A percentile compares a stretch with the other conserved stretches of the same genome.
These are phyloP conservation scores for Fusarium transvaalense DNA, from an alignment of 2,329 filamentous ascomycete genomes.

Conservation along the genomic window DNA sequence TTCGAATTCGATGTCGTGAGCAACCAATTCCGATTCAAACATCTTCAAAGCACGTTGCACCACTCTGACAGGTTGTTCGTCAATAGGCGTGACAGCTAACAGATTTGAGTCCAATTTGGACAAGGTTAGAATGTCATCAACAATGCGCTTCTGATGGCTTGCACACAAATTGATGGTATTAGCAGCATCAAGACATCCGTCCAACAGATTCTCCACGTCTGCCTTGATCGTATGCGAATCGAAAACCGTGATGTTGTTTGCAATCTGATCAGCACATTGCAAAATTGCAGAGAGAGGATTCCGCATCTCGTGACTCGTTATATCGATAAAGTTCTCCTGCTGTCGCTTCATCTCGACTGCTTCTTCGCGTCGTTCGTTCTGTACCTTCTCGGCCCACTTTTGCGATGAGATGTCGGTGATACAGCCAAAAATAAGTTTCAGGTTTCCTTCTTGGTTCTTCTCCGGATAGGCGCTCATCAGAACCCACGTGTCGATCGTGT, in stretches of 20 bases:
- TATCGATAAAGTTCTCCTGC: conserved; percentile 79
- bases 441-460: conserved; percentile 69
- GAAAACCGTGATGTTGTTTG: conserved; percentile 61
- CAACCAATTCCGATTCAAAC: conserved; percentile 81
- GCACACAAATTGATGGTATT: conserved; percentile 85
- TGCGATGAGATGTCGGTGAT: conserved; percentile 89
- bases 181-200: conserved; percentile 77
- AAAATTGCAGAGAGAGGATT: conserved; percentile 81
- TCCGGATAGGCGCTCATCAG: conserved; percentile 83
- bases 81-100: conserved; percentile 76
- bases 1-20: conserved; percentile 77
- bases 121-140: conserved; percentile 75
- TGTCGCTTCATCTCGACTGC: conserved; percentile 83
- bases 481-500: conserved; percentile 78
- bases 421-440: conserved; percentile 83
- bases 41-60: conserved; percentile 79
- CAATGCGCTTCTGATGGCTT: conserved; percentile 80
- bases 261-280: conserved; percentile 82
- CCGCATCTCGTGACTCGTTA: conserved; percentile 81
- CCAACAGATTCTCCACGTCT: conserved; percentile 63
- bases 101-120: conserved; percentile 79
- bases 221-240: conserved; percentile 55
- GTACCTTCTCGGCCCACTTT: conserved; percentile 85
- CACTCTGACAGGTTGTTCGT: conserved; percentile 75
- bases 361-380: conserved; percentile 82